Conservation (phyloP, 176 grass and related monocot genomes). For the Zoysia pacifica region DNA sequence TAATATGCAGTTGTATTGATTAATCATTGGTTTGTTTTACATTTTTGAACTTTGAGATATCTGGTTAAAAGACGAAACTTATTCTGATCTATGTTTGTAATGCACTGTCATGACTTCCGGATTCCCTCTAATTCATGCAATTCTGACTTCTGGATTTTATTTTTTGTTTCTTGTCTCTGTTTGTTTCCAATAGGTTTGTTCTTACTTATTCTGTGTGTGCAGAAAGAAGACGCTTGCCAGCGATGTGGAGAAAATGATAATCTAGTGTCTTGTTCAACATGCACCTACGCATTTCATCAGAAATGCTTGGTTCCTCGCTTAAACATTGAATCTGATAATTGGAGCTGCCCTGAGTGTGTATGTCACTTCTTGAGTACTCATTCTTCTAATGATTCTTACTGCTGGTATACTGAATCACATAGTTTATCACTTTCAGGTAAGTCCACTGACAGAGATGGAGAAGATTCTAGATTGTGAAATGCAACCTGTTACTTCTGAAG, state of each 20-base stretch:
- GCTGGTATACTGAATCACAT: conserved; percentile 32
- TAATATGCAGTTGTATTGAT: background rate
- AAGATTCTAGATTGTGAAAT: conserved; percentile 90
- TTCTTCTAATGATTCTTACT: conserved; percentile 27
- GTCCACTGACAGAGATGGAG: conserved; percentile 88
- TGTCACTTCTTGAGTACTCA: conserved; percentile 26
- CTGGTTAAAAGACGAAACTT: conserved; percentile 10
- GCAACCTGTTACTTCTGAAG: conserved; percentile 40
- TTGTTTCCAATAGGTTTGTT: conserved; percentile 19
- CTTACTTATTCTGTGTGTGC: conserved; percentile 39
- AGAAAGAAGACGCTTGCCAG: conserved; percentile 98
- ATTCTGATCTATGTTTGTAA: conserved; percentile 9
- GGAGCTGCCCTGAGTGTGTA: conserved; percentile 99
- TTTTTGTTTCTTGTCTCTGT: background rate
- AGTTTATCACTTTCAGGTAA: conserved; percentile 63
- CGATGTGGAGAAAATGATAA: conserved; percentile 65
- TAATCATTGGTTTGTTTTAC: background rate
- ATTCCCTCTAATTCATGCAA: conserved; percentile 1
- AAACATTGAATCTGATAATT: conserved; percentile 65
- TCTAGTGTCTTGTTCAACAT: conserved; percentile 85
- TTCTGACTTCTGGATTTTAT: conserved; percentile 20
- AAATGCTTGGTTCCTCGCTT: conserved; percentile 81
- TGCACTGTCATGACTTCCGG: background rate
- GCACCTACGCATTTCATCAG: conserved; percentile 85
- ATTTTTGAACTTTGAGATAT: conserved; percentile 13